Evolutionary conservation across 345 rosid genomes (phyloP), one percentile per base, ranked within the genome.

Genomic region (Citrus hindsii): DNA sequence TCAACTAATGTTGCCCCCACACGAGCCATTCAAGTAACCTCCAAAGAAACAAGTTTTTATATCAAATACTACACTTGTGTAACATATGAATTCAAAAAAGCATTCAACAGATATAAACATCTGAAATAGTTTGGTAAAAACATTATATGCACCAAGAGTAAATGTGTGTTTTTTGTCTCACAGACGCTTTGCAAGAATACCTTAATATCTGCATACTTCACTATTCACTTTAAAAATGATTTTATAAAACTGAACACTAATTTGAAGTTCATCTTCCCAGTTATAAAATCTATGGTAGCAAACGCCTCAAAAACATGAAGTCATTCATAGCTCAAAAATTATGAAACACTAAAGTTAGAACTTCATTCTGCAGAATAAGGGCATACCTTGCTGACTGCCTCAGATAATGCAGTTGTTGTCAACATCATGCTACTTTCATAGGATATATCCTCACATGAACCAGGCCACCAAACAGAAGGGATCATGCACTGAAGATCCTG

Each of bases 401-500:
- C 97, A 18, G 92, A 89, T 76, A 96, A 89, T 77, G 95, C 94
- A 51, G 92, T 78, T 53, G 94, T 85, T 10, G 97, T 86, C 84
- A 96, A 83, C 69, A 84, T 76, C 99, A 96, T 92, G 86, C 97
- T 91, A 81, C 84, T 86, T 87, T 92, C 98, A 73, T 80, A 71
- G 68, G 94, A 91, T 38, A 87, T 77, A 77, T 91, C 97, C 83
- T 96, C 99, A 80, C 83, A 88, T 73, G 98, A 92, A 69, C 99
- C 94, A 87, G 98, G 94, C 99, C 99, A 96, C 98, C 98, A 96
- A 83, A 94, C 97, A 85, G 92, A 90, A 77, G 97, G 97, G 87
- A 96, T 86, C 81, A 96, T 80, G 77, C 86, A 84, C 80, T 92
- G 97, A 70, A 96, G 92, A 79, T 96, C 99, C 86, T 89, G 95